Percentiles rank a stretch among this genome's conserved stretches.
Conservation (phyloP, 2,329 filamentous ascomycete species). For the Nemania sp. region DNA sequence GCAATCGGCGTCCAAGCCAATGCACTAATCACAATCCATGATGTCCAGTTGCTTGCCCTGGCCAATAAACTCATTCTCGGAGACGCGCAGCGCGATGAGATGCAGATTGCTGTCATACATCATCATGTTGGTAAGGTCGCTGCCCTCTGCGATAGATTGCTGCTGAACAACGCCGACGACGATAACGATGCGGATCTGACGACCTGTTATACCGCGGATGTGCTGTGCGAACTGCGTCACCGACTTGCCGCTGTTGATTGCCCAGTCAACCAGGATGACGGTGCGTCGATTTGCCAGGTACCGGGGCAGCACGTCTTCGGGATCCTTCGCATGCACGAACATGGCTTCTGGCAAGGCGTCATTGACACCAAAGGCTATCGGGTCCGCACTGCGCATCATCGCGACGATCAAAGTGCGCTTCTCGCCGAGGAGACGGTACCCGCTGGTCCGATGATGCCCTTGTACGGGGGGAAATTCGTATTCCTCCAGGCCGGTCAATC, state of each 20-base stretch:
- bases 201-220: conserved; percentile 47
- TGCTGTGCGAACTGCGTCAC: conserved; percentile 52
- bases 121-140: conserved; percentile 1
- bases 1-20: too few relatives aligned
- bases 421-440: conserved; percentile 53
- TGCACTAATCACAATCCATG: too few relatives aligned
- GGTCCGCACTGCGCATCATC: conserved; percentile 65
- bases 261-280: conserved; percentile 61
- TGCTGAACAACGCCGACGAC: conserved; percentile 54
- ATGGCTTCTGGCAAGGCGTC: conserved; percentile 52
- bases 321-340: conserved; percentile 28
- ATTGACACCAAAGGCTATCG: conserved; percentile 62
- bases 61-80: conserved; percentile 59
- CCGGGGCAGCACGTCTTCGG: conserved; percentile 46
- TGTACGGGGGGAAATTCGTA: conserved; percentile 56
- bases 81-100: conserved; percentile 58
- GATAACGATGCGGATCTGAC: conserved; percentile 36
- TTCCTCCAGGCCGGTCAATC: conserved; percentile 54
- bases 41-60: too few relatives aligned
- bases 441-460: conserved; percentile 45
- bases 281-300: conserved; percentile 46
- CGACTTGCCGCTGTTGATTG: conserved; percentile 60
- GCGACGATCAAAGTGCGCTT: conserved; percentile 56
- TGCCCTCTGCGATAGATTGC: conserved; percentile 28
- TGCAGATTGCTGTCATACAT: conserved; percentile 36